Evolutionary conservation across 257 asterid species (phyloP), one percentile per base, ranked within the genome.

Genomic region (Nicotiana otophora): DNA sequence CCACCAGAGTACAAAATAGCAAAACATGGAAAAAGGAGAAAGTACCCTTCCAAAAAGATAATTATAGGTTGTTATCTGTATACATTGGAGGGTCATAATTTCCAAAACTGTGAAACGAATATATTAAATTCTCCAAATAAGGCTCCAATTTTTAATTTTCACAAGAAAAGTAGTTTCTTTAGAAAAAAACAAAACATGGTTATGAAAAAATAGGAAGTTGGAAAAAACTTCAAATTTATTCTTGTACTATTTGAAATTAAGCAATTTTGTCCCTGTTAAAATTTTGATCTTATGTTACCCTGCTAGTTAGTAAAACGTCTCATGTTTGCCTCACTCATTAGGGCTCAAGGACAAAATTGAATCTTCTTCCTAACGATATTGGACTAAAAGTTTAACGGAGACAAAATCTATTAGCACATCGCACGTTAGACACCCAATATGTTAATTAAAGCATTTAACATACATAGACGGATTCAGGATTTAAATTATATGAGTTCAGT

Each of bases 21-120:
- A 23, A 57, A 23, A 23, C 98, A 93, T 92, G 94, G 84, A 92
- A 92, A 92, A 53, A 78, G 66, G 54, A 65, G 61, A 16, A 88
- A 64, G 68, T 42, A 80, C 5, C 80, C 83, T 84, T 83, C 82
- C 23, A 48, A 75, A 85, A 77, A 31, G 74, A 85, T 81, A 81
- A 82, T 82, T 51, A 72, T 61, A 66, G 34, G 4, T 62, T 30
- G 51, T 78, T 78, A 77, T 85, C 63, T 79, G 75, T 82, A 82
- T 74, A 75, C 86, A 77, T 83, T 81, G 83, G 83, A 39, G 33
- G 30, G 63, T 81, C 77, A 54, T 78, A 58, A 80, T 82, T 81
- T 62, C 62, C 77, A 80, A 80, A 36, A 36, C 0, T 36, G 8
- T 0, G 42, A 36, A 36, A 5, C 42, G 6, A 36, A 36, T 36